These are phyloP conservation scores for Neofusicoccum cordaticola DNA, from an alignment of 2,329 filamentous ascomycete genomes.

Conservation along the genomic window DNA sequence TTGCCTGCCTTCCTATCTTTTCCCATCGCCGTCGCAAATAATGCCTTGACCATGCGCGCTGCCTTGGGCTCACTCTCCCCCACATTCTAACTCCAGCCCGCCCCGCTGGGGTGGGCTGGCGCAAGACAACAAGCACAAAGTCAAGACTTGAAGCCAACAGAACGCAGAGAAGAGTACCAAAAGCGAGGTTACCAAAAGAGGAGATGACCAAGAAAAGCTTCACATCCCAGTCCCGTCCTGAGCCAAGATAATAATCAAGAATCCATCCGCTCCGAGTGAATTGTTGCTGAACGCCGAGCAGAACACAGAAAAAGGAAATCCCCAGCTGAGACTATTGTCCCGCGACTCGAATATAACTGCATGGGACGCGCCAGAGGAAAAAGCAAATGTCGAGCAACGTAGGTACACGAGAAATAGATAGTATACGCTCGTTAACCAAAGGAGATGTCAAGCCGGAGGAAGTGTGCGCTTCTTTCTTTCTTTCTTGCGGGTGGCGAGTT, in stretches of 20 bases:
- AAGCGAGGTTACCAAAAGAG: not conserved
- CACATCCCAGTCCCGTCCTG: not conserved
- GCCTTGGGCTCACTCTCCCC: not conserved
- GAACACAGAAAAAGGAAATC: not conserved
- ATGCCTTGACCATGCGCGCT: slow-evolving; percentile 4
- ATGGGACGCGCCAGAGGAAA: not conserved
- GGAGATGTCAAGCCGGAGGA: not conserved
- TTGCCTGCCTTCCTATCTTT: slow-evolving; percentile 5
- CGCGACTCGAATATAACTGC: not conserved
- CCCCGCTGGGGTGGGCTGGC: not conserved
- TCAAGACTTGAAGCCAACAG: slow-evolving; percentile 1
- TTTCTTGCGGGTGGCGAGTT: not conserved
- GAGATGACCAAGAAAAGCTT: not conserved
- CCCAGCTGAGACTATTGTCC: not conserved
- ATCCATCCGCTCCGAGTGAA: slow-evolving; percentile 6
- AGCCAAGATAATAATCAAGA: slow-evolving; percentile 1
- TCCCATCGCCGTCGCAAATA: slow-evolving; percentile 6
- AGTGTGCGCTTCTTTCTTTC: not conserved
- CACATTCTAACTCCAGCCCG: not conserved
- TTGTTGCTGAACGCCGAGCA: slow-evolving; percentile 10
- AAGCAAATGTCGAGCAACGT: slow-evolving; percentile 8
- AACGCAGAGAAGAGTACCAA: slow-evolving; percentile 4
- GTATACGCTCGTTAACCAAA: slow-evolving; percentile 6
- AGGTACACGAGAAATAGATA: slow-evolving; percentile 15
- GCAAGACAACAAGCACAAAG: not conserved